Conservation (phyloP, 257 asterid species). For the Nyctanthes arbortristis region DNA sequence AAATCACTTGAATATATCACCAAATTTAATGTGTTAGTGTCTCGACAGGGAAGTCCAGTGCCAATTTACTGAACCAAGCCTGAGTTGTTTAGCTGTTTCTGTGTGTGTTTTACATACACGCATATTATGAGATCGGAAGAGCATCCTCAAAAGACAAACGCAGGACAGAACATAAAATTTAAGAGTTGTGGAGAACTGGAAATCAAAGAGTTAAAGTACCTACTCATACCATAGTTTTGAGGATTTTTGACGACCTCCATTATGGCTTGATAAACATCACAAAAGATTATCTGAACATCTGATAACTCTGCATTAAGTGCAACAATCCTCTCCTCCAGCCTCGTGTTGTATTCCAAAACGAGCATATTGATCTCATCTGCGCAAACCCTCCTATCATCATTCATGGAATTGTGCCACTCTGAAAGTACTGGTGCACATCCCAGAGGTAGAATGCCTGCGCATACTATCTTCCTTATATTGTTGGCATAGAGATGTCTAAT, state of each 20-base stretch:
- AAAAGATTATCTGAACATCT: constrained; percentile 39
- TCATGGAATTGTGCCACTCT: constrained; percentile 23
- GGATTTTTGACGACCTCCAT: constrained; percentile 57
- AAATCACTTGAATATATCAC: background rate
- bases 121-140: background rate
- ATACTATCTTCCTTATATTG: constrained; percentile 55
- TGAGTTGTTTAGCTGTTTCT: background rate
- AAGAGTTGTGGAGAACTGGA: background rate
- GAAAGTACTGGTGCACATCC: constrained; percentile 53
- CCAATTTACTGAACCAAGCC: background rate
- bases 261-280: constrained; percentile 52
- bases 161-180: background rate
- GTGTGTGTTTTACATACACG: background rate
- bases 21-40: too few species aligned
- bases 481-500: constrained; percentile 42
- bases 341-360: constrained; percentile 47
- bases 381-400: constrained; percentile 31
- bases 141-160: background rate
- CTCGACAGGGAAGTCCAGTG: too few species aligned
- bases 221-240: constrained; percentile 40
- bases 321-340: constrained; percentile 46
- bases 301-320: constrained; percentile 39
- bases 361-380: constrained; percentile 45
- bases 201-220: background rate
- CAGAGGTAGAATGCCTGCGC: constrained; percentile 63